A percentile compares a stretch with the other conserved stretches of the same genome.
phyloP scores from a whole-genome alignment of 805 yeast species.

The Lachancea mirantina region DNA sequence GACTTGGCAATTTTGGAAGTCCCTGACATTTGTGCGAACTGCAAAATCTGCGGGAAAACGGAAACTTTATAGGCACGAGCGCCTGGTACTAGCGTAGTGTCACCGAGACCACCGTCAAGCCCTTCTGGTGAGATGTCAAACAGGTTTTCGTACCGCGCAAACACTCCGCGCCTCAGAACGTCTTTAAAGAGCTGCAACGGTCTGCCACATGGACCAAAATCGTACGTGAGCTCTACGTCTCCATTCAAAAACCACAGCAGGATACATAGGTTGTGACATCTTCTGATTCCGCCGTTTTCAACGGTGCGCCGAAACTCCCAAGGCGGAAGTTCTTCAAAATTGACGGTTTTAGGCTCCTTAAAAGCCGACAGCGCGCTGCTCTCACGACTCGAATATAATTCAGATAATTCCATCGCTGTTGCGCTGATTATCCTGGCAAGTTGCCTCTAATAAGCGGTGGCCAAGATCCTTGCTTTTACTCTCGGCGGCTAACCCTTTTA shows the following conservation, averaged over 20 bases:
- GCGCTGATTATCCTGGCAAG: too few relatives aligned
- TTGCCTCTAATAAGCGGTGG: too few relatives aligned
- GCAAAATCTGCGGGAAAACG: constrained; percentile 9
- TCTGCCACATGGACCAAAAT: background rate
- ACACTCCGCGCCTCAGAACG: background rate
- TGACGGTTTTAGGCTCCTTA: too few relatives aligned
- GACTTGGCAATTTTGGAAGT: constrained; percentile 6
- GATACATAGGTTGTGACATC: constrained; percentile 11
- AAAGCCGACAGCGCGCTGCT: too few relatives aligned
- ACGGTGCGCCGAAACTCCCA: constrained; percentile 9
- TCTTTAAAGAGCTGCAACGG: constrained; percentile 9
- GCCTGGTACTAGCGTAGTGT: background rate
- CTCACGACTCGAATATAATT: too few relatives aligned
- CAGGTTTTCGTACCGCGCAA: constrained; percentile 2
- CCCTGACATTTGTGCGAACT: too few relatives aligned
- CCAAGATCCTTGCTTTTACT: too few relatives aligned
- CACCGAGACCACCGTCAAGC: background rate
- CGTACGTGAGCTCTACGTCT: constrained; percentile 1
- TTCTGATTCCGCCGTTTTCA: constrained; percentile 6
- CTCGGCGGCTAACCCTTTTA: too few relatives aligned
- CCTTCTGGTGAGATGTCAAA: constrained; percentile 1
- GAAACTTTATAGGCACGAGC: constrained; percentile 1
- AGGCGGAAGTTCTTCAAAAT: constrained; percentile 16
- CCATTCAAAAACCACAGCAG: constrained; percentile 12
- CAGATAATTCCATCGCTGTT: too few relatives aligned